Evolutionary conservation across 768 basidiomycete species (phyloP).

Genomic region (Pleurotus salmoneostramineus): DNA sequence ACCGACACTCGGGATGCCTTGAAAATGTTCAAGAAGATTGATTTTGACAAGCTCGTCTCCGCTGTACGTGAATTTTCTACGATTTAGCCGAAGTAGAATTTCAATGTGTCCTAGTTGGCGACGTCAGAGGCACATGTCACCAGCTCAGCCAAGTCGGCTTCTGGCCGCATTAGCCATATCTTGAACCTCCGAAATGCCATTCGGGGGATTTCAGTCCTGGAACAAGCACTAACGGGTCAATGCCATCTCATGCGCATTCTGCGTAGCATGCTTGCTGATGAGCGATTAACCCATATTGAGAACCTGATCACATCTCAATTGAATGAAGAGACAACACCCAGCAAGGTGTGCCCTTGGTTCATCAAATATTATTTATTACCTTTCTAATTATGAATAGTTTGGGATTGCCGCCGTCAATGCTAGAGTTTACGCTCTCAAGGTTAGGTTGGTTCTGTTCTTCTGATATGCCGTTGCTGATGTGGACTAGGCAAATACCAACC

Average conservation of each 20-base stretch:
- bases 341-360: slow-evolving; percentile 43
- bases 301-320: slow-evolving; percentile 54
- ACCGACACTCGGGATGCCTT: slow-evolving; percentile 65
- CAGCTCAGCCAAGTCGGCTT: slow-evolving; percentile 58
- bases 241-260: slow-evolving; percentile 63
- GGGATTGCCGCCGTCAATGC: slow-evolving; percentile 74
- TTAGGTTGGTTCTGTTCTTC: slow-evolving; percentile 14
- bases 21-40: slow-evolving; percentile 70
- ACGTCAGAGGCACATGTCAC: slow-evolving; percentile 55
- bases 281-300: slow-evolving; percentile 62
- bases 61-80: slow-evolving; percentile 36
- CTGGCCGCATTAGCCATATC: slow-evolving; percentile 71
- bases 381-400: slow-evolving; percentile 36
- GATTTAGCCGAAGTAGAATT: neutral
- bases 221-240: slow-evolving; percentile 52
- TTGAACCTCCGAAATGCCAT: slow-evolving; percentile 75
- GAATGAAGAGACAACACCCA: slow-evolving; percentile 64
- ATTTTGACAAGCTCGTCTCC: slow-evolving; percentile 84
- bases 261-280: slow-evolving; percentile 68
- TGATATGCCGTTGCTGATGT: neutral
- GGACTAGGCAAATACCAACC: slow-evolving; percentile 67
- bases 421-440: slow-evolving; percentile 87
- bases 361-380: neutral
- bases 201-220: slow-evolving; percentile 58
- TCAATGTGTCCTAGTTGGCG: slow-evolving; percentile 37